Conservation (phyloP, 176 grass and related monocot genomes). For the Olyra latifolia region DNA sequence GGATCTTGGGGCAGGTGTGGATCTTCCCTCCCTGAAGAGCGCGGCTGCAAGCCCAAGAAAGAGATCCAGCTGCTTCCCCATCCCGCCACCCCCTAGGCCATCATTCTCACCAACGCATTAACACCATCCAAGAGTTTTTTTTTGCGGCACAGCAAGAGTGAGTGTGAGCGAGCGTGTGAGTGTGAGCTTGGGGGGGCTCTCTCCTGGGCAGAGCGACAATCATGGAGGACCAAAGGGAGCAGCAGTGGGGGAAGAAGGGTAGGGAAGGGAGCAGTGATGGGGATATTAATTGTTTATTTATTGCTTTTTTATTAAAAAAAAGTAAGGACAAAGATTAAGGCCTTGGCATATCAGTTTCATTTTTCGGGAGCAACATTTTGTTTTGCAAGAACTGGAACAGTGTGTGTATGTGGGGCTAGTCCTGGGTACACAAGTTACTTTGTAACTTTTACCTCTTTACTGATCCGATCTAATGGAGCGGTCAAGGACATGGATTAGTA, state of each 20-base stretch:
- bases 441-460: slow-evolving; percentile 36
- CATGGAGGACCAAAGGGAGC: slow-evolving; percentile 5
- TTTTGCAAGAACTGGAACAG: slow-evolving; percentile 28
- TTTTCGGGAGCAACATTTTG: background rate
- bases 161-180: background rate
- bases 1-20: slow-evolving; percentile 26
- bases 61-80: slow-evolving; percentile 55
- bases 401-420: slow-evolving; percentile 1
- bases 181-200: background rate
- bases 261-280: slow-evolving; percentile 25
- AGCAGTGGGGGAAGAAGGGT: too few relatives aligned
- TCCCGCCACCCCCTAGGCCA: slow-evolving; percentile 32
- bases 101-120: slow-evolving; percentile 8
- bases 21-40: slow-evolving; percentile 11
- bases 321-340: slow-evolving; percentile 57
- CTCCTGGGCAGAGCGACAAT: slow-evolving; percentile 40
- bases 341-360: background rate
- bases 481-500: background rate
- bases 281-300: slow-evolving; percentile 50
- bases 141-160: background rate
- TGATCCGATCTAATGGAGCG: background rate
- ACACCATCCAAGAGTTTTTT: background rate
- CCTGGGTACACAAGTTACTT: slow-evolving; percentile 2
- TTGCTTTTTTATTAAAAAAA: slow-evolving; percentile 11
- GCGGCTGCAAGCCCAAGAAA: slow-evolving; percentile 17